Percentiles rank a stretch among this genome's conserved stretches.
phyloP scores from a whole-genome alignment of 768 basidiomycete species.

The Tricholoma furcatifolium region DNA sequence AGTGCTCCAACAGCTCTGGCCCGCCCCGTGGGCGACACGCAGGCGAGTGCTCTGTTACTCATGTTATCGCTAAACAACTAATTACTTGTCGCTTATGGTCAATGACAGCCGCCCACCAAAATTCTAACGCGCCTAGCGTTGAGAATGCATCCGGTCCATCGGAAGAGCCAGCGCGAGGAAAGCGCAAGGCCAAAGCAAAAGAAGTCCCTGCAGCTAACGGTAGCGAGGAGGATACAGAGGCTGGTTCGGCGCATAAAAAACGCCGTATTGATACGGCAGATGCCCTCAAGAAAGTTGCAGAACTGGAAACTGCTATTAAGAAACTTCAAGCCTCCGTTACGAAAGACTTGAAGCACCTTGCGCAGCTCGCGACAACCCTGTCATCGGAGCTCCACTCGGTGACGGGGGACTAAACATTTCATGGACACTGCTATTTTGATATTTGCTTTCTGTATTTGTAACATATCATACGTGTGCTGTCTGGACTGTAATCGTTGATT shows the following conservation, averaged over 20 bases:
- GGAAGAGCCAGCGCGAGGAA: slow-evolving; percentile 19
- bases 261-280: slow-evolving; percentile 25
- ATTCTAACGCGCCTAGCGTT: slow-evolving; percentile 1
- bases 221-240: slow-evolving; percentile 31
- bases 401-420: slow-evolving; percentile 23
- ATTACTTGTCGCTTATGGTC: not conserved
- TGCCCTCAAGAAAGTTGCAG: slow-evolving; percentile 31
- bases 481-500: slow-evolving; percentile 12
- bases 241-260: slow-evolving; percentile 31
- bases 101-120: slow-evolving; percentile 12
- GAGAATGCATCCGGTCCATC: slow-evolving; percentile 10
- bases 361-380: slow-evolving; percentile 25
- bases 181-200: slow-evolving; percentile 29
- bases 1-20: slow-evolving; percentile 45
- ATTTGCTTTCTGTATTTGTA: slow-evolving; percentile 9
- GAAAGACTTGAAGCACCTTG: slow-evolving; percentile 36
- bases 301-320: slow-evolving; percentile 34
- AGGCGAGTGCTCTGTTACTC: slow-evolving; percentile 21
- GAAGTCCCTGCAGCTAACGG: slow-evolving; percentile 30
- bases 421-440: not conserved
- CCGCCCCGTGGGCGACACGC: slow-evolving; percentile 41
- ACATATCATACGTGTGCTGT: slow-evolving; percentile 8
- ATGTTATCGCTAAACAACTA: not conserved
- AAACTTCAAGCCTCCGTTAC: slow-evolving; percentile 31
- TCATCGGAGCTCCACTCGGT: slow-evolving; percentile 25